A percentile compares a stretch with the other conserved stretches of the same genome.
Conservation (phyloP, 1,284 basidiomycete genomes). For the Mycena citricolor region DNA sequence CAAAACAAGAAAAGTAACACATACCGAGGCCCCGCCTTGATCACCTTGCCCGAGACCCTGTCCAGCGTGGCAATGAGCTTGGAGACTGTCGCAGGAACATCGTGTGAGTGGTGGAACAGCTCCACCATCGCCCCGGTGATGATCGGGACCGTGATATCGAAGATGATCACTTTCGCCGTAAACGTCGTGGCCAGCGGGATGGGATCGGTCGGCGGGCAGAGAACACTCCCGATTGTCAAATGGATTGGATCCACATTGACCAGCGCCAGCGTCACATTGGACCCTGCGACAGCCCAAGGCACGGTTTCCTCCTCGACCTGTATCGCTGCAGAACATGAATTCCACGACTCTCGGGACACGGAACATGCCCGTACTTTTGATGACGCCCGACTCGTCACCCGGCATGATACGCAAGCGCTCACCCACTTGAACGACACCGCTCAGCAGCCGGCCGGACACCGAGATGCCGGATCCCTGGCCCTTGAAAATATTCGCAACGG, state of each 20-base stretch:
- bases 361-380: constrained; percentile 61
- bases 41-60: constrained; percentile 69
- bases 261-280: constrained; percentile 86
- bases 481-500: constrained; percentile 95
- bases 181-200: constrained; percentile 80
- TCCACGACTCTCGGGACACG: constrained; percentile 4
- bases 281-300: constrained; percentile 89
- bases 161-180: constrained; percentile 88
- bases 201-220: constrained; percentile 73
- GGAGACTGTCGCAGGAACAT: constrained; percentile 86
- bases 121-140: constrained; percentile 88
- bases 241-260: constrained; percentile 85
- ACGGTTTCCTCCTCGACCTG: constrained; percentile 79
- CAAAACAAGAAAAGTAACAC: constrained; percentile 19
- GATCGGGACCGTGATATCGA: constrained; percentile 90
- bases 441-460: constrained; percentile 84
- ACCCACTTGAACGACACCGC: constrained; percentile 90
- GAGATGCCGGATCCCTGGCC: constrained; percentile 81
- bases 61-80: constrained; percentile 82
- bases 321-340: constrained; percentile 58
- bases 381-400: constrained; percentile 86
- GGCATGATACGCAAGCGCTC: constrained; percentile 86
- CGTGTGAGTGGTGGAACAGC: constrained; percentile 91
- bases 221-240: constrained; percentile 84
- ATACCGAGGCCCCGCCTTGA: constrained; percentile 82